Base-by-base conservation (phyloP, 2,329 filamentous ascomycete genomes). In the Thelonectria rubi region DNA sequence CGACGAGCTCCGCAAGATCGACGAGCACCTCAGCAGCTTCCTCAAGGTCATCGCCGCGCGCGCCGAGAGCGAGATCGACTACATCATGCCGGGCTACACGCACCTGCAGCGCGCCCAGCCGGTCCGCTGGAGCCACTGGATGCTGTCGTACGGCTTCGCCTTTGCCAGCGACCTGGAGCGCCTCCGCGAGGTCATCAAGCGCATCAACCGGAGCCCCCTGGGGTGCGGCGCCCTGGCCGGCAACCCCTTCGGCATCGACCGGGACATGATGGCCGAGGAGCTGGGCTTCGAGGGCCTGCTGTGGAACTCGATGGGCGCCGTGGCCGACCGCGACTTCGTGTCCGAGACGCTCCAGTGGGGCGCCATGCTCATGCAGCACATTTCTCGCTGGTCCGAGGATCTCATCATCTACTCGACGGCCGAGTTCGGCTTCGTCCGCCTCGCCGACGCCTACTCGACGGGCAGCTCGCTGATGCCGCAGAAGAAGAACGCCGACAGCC, bases 61-160 rank as follows among this genome's bases (percentile, higher is more conserved):
- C 46, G 70, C 71, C 46, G 70, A 72, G 82, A 78, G 81, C 42
- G 49, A 53, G 26, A 68, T 67, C 42, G 89, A 91, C 68, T 83
- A 87, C 66, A 76, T 96, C 72, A 95, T 97, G 91, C 93, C 93
- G 1, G 91, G 91, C 3, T 97, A 97, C 79, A 96, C 92, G 14
- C 34, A 37, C 77, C 80, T 95, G 37, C 93, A 97, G 79, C 89
- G 91, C 55, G 92, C 92, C 1, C 79, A 91, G 78, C 92, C 92
- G 1, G 88, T 97, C 68, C 83, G 91, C 63, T 97, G 90, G 90
- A 88, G 85, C 57, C 92, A 95, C 73, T 94, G 90, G 90, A 82
- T 97, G 74, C 79, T 97, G 65, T 90, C 88, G 49, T 89, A 93
- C 73, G 91, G 85, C 52, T 86, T 87, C 51, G 85, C 87, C 32